Conservation (phyloP, 805 yeast species). For the Candida easanensis region DNA sequence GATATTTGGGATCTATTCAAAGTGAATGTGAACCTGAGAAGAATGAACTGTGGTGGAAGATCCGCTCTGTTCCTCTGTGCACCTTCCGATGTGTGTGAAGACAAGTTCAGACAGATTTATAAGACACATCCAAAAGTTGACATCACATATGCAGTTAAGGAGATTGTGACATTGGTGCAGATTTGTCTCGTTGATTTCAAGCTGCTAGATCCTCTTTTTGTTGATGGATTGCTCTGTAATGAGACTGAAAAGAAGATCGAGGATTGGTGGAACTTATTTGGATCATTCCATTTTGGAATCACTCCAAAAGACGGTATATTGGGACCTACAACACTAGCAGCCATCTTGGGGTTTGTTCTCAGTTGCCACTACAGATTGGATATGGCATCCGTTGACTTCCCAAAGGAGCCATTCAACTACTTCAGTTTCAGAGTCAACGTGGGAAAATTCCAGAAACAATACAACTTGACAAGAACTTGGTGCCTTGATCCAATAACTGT, state of each 20-base stretch:
- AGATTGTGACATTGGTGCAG: conserved; percentile 73
- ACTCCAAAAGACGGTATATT: conserved; percentile 50
- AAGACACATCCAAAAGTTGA: conserved; percentile 44
- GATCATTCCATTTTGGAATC: conserved; percentile 41
- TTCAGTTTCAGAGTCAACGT: conserved; percentile 66
- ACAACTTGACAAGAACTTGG: conserved; percentile 47
- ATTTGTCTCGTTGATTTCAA: conserved; percentile 75
- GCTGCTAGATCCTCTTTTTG: conserved; percentile 60
- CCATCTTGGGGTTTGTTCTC: conserved; percentile 72
- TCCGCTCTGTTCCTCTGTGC: conserved; percentile 68
- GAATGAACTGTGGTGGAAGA: conserved; percentile 82
- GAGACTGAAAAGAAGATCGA: conserved; percentile 68
- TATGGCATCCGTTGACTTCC: conserved; percentile 52
- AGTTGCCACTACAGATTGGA: conserved; percentile 66
- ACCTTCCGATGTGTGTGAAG: conserved; percentile 75
- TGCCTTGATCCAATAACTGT: conserved; percentile 58
- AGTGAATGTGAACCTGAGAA: conserved; percentile 72
- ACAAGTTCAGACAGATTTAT: conserved; percentile 76
- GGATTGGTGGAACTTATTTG: conserved; percentile 82
- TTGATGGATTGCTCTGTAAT: conserved; percentile 84
- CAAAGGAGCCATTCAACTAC: conserved; percentile 86
- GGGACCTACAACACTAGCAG: conserved; percentile 70
- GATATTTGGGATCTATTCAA: conserved; percentile 54
- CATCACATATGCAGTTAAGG: conserved; percentile 34
- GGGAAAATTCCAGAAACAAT: conserved; percentile 74